Evolutionary conservation across 2,329 filamentous ascomycete genomes (phyloP), one percentile per base, ranked within the genome.

Genomic region (Scedosporium minutisporum): DNA sequence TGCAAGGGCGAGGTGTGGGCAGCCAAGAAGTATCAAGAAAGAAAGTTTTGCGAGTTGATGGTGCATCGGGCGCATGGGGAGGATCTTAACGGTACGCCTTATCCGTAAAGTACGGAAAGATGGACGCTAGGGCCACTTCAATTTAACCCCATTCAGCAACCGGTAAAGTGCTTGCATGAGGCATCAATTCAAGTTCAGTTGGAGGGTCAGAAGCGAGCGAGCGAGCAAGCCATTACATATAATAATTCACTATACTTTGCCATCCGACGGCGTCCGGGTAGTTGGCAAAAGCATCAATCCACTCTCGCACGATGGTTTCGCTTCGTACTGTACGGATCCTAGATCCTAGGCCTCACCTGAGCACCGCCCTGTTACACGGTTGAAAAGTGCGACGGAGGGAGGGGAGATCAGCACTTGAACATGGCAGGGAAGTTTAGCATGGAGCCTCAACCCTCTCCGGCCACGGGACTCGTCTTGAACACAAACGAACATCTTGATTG

Each of bases 81-180:
- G 33, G 33, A 38, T 38, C 33, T 38, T 38, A 38, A 38, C 33
- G 33, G 33, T 38, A 3, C 0, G 33, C 2, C 2, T 38, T 12
- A 10, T 14, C 33, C 33, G 33, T 38, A 38, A 38, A 38, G 9
- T 12, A 38, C 10, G 33, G 33, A 12, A 14, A 38, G 10, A 38
- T 10, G 33, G 33, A 38, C 33, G 33, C 33, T 38, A 10, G 33
- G 33, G 10, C 33, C 16, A 18, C 18, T 27, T 55, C 51, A 55
- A 55, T 55, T 55, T 55, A 55, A 55, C 51, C 51, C 51, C 51
- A 55, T 55, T 14, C 7, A 55, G 51, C 51, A 55, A 27, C 18
- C 51, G 18, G 51, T 55, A 55, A 55, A 55, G 51, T 55, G 51
- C 51, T 55, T 55, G 51, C 51, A 55, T 55, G 51, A 55, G 23